These are phyloP conservation scores for Datura wrightii DNA, from an alignment of 257 asterid species.

Conservation along the genomic window DNA sequence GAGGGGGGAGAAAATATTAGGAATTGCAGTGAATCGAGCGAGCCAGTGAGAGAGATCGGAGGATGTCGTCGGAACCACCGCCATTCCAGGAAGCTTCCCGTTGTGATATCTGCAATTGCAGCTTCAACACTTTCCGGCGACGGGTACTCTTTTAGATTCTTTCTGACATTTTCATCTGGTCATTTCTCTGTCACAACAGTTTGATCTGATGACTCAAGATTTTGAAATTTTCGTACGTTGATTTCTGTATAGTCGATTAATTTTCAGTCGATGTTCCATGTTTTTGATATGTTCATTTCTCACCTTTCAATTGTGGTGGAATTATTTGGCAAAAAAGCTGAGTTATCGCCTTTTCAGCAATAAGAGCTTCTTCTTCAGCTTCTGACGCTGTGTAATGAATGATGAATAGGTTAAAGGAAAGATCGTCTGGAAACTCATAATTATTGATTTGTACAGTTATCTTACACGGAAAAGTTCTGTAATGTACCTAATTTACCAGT, in stretches of 20 bases:
- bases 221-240: neutral
- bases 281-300: neutral
- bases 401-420: neutral
- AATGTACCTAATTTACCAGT: neutral
- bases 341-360: neutral
- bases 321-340: neutral
- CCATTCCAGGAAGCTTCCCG: slow-evolving; percentile 86
- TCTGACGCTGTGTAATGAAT: neutral
- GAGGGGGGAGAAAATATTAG: neutral
- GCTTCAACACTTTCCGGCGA: slow-evolving; percentile 95
- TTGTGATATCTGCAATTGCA: slow-evolving; percentile 94
- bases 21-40: slow-evolving; percentile 18
- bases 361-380: neutral
- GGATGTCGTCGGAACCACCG: slow-evolving; percentile 74
- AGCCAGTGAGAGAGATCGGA: neutral
- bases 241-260: slow-evolving; percentile 2
- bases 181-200: slow-evolving; percentile 23
- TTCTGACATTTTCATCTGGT: slow-evolving; percentile 25
- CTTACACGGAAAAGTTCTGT: neutral
- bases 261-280: slow-evolving; percentile 12
- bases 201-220: slow-evolving; percentile 16
- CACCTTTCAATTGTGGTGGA: neutral
- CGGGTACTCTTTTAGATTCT: slow-evolving; percentile 60
- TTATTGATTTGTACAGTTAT: neutral
- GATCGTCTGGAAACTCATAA: neutral